A percentile compares a stretch with the other conserved stretches of the same genome.
phyloP scores from a whole-genome alignment of 2,329 filamentous ascomycete genomes.

The Fusarium brachygibbosum region DNA sequence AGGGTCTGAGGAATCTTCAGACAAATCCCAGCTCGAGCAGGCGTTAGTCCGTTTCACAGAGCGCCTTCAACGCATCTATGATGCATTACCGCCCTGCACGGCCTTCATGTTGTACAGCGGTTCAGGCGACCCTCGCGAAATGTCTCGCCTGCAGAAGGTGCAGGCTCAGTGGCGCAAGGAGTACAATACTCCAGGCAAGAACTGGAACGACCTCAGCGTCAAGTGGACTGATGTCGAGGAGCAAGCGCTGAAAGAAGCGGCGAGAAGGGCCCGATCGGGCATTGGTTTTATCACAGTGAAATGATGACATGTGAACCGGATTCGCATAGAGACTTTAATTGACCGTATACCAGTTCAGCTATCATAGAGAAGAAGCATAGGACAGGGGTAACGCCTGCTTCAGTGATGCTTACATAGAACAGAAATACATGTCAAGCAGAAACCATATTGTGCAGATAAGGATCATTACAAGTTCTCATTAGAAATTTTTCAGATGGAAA shows the following conservation, averaged over 20 bases:
- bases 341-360: neutral
- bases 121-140: constrained; percentile 76
- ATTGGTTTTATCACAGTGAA: constrained; percentile 76
- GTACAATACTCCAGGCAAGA: constrained; percentile 72
- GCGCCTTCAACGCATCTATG: constrained; percentile 69
- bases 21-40: constrained; percentile 57
- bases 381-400: neutral
- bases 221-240: constrained; percentile 77
- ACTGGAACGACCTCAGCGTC: constrained; percentile 76
- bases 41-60: constrained; percentile 61
- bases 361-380: neutral
- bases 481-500: constrained; percentile 27
- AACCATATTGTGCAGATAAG: constrained; percentile 20
- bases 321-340: neutral
- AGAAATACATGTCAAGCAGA: constrained; percentile 4
- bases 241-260: constrained; percentile 71
- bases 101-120: constrained; percentile 75
- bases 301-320: constrained; percentile 49
- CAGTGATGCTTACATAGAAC: neutral
- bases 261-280: constrained; percentile 69
- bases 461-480: constrained; percentile 45
- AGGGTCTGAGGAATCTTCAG: constrained; percentile 25
- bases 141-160: constrained; percentile 72
- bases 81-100: constrained; percentile 72
- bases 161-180: constrained; percentile 73